Base-by-base conservation (phyloP, 768 basidiomycete genomes). In the Zangia roseola region DNA sequence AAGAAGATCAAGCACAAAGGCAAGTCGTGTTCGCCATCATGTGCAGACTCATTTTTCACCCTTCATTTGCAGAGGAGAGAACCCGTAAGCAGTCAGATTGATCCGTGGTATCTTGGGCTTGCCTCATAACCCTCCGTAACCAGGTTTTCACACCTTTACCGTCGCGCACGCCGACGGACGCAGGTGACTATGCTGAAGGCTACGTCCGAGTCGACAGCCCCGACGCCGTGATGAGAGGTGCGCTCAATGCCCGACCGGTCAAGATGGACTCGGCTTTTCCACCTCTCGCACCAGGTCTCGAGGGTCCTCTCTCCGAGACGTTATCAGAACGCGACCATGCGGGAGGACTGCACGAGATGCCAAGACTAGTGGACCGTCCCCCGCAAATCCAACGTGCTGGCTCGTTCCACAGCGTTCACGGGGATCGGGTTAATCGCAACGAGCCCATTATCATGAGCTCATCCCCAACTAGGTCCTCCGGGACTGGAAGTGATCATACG, bases 71-170 rank as follows among this genome's bases (percentile, higher is more conserved):
- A 68, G 66, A 60, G 68, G 49, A 62, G 57, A 36, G 63, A 69
- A 26, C 66, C 68, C 21, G 66, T 68, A 44, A 64, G 66, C 33
- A 43, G 17, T 24, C 28, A 26, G 34, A 25, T 50, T 24, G 39
- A 31, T 36, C 40, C 37, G 40, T n/a, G 21, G 9, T 20, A 26
- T 33, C 37, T 36, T 12, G 39, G 39, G 20, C 26, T 47, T 53
- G 47, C 35, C 52, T 54, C 44, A 59, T 40, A 39, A 33, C 23
- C 19, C n/a, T 19, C 17, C 31, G 23, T 50, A 25, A 37, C 40
- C 30, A 68, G 66, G 14, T 69, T 41, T 68, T 68, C 46, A 68
- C 66, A 20, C 66, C 66, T 20, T 40, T 68, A 20, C 66, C 68
- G 20, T 68, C 66, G 31, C 66, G 66, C 28, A 52, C 57, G 7